Evolutionary conservation across 2,329 filamentous ascomycete species (phyloP).

Genomic region (Madurella fahalii): DNA sequence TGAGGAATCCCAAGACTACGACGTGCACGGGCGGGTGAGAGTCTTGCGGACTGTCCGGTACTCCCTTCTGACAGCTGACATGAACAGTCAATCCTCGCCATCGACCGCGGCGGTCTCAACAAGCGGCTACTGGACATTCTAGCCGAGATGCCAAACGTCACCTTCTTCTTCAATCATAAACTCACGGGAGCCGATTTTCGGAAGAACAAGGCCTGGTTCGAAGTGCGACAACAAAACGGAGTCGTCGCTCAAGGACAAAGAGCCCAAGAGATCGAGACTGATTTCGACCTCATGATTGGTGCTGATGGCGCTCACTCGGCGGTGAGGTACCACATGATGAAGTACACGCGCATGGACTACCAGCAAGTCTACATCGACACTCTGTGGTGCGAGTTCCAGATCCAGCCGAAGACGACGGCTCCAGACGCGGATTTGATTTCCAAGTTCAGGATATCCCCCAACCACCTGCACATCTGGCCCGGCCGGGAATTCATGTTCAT

Average conservation of each 20-base stretch:
- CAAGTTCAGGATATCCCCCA: slow-evolving; percentile 76
- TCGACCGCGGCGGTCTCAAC: slow-evolving; percentile 81
- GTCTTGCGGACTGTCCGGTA: neutral
- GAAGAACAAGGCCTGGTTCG: slow-evolving; percentile 80
- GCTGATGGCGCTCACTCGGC: slow-evolving; percentile 94
- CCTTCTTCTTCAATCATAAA: slow-evolving; percentile 89
- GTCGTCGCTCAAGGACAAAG: slow-evolving; percentile 33
- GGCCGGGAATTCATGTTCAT: slow-evolving; percentile 97
- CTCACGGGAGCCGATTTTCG: slow-evolving; percentile 85
- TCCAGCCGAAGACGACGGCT: slow-evolving; percentile 49
- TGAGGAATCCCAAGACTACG: slow-evolving; percentile 82
- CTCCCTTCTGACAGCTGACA: slow-evolving; percentile 5
- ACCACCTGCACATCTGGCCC: slow-evolving; percentile 97
- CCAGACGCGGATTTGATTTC: slow-evolving; percentile 32
- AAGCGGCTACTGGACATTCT: slow-evolving; percentile 78
- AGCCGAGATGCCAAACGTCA: slow-evolving; percentile 81
- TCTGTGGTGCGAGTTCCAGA: slow-evolving; percentile 93
- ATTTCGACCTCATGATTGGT: slow-evolving; percentile 91
- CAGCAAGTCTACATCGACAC: slow-evolving; percentile 94
- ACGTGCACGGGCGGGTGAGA: slow-evolving; percentile 76
- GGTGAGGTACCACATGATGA: slow-evolving; percentile 92
- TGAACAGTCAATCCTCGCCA: slow-evolving; percentile 71
- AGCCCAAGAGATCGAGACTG: slow-evolving; percentile 70
- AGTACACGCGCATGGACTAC: slow-evolving; percentile 85
- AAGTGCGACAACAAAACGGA: slow-evolving; percentile 45